phyloP scores from a whole-genome alignment of 768 basidiomycete species.

The Suillus brevipes region DNA sequence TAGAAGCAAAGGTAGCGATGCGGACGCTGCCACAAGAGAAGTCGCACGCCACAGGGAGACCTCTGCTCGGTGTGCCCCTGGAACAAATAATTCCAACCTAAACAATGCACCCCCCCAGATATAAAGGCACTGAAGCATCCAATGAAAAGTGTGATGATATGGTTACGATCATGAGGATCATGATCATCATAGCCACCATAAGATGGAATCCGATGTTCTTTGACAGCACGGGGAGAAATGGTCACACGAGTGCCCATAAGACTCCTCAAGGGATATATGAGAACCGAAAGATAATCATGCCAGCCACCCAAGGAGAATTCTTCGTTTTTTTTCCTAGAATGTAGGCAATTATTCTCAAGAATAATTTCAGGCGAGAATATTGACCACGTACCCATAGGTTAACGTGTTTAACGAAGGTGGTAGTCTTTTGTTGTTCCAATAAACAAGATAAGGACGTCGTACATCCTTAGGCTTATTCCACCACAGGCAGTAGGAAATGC shows the following conservation, averaged over 20 bases:
- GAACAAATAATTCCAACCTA: slow-evolving; percentile 21
- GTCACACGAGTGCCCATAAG: background rate
- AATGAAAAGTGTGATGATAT: background rate
- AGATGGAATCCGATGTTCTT: background rate
- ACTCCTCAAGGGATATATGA: background rate
- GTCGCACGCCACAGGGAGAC: slow-evolving; percentile 26
- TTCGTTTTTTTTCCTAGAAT: background rate
- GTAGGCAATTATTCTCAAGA: background rate
- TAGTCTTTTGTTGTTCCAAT: background rate
- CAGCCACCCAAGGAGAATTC: background rate
- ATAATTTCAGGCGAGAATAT: too few species aligned
- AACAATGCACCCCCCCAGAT: too few species aligned
- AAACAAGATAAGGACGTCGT: slow-evolving; percentile 10
- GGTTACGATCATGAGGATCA: too few species aligned
- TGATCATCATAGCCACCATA: background rate
- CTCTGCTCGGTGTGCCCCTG: slow-evolving; percentile 17
- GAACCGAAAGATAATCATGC: too few species aligned
- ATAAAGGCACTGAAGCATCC: background rate
- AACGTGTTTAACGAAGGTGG: background rate
- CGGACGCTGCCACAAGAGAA: slow-evolving; percentile 14
- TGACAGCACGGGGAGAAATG: background rate
- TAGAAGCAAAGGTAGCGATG: background rate
- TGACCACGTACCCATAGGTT: background rate
- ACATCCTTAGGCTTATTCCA: slow-evolving; percentile 42
- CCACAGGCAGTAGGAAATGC: slow-evolving; percentile 35